Evolutionary conservation across 257 asterid species (phyloP).

Genomic region (Apocynum venetum): DNA sequence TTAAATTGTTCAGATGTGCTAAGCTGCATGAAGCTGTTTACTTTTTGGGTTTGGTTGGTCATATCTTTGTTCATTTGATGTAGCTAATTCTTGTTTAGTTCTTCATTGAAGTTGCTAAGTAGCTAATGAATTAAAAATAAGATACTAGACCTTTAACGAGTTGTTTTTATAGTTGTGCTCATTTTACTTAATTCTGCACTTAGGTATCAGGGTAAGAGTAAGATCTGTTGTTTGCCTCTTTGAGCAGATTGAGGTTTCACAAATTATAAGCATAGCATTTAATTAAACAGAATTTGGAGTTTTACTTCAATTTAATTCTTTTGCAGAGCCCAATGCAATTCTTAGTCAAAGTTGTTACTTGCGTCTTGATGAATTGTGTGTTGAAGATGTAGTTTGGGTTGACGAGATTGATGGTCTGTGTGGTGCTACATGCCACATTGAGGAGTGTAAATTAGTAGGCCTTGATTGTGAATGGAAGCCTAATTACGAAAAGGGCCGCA

Average conservation of each 20-base stretch:
- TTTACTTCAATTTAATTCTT: constrained; percentile 1
- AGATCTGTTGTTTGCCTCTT: background rate
- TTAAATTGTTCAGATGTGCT: no score
- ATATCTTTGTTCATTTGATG: no score
- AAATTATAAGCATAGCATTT: background rate
- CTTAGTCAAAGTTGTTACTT: constrained; percentile 42
- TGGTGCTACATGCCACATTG: constrained; percentile 57
- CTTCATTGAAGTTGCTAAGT: background rate
- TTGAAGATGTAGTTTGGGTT: constrained; percentile 83
- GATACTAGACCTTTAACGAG: background rate
- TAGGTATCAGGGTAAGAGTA: background rate
- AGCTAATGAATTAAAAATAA: background rate
- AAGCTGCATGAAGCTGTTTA: background rate
- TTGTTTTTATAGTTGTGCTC: background rate
- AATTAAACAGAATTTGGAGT: background rate
- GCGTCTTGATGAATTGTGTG: constrained; percentile 61
- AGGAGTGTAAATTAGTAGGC: constrained; percentile 80
- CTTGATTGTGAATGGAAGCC: constrained; percentile 99
- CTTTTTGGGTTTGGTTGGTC: background rate
- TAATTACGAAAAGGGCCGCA: constrained; percentile 71
- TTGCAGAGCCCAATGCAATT: constrained; percentile 52
- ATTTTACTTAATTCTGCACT: background rate
- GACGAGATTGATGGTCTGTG: constrained; percentile 54
- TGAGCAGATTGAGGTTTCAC: background rate
- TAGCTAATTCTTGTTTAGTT: background rate